These are phyloP conservation scores for Fonsecaea nubica DNA, from an alignment of 2,329 filamentous ascomycete genomes.

Conservation along the genomic window DNA sequence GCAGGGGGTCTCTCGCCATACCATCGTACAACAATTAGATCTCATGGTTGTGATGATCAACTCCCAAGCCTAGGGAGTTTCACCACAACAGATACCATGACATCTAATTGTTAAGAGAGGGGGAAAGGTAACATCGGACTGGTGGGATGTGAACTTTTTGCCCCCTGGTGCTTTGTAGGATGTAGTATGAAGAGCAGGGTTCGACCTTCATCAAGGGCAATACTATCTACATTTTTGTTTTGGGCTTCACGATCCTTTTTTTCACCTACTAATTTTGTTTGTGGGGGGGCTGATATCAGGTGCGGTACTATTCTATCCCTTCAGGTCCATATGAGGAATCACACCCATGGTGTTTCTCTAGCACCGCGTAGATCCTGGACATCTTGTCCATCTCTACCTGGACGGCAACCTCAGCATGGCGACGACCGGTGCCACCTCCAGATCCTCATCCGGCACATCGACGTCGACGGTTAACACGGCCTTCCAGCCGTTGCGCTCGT, in stretches of 20 bases:
- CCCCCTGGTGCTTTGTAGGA: not conserved
- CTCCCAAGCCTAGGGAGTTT: not conserved
- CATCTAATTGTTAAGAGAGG: not conserved
- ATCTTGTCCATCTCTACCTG: not conserved
- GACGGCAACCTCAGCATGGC: slow-evolving; percentile 33
- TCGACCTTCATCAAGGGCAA: not conserved
- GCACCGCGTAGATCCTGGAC: not conserved
- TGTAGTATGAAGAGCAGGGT: not conserved
- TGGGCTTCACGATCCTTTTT: not conserved
- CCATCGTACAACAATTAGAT: not conserved
- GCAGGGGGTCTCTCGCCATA: slow-evolving; percentile 2
- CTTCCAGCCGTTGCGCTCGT: slow-evolving; percentile 33
- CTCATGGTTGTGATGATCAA: not conserved
- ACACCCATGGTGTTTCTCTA: not conserved
- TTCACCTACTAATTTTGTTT: not conserved
- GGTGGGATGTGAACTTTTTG: slow-evolving; percentile 5
- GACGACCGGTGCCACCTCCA: slow-evolving; percentile 24
- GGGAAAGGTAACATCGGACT: not conserved
- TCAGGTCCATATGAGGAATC: not conserved
- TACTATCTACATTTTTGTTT: not conserved
- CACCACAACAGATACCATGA: not conserved
- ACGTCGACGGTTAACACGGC: slow-evolving; percentile 22
- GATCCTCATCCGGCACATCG: slow-evolving; percentile 23
- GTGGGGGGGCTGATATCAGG: not conserved
- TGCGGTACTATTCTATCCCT: not conserved